Evolutionary conservation across 768 basidiomycete genomes (phyloP).

Genomic region (Pulveroboletus sp.): DNA sequence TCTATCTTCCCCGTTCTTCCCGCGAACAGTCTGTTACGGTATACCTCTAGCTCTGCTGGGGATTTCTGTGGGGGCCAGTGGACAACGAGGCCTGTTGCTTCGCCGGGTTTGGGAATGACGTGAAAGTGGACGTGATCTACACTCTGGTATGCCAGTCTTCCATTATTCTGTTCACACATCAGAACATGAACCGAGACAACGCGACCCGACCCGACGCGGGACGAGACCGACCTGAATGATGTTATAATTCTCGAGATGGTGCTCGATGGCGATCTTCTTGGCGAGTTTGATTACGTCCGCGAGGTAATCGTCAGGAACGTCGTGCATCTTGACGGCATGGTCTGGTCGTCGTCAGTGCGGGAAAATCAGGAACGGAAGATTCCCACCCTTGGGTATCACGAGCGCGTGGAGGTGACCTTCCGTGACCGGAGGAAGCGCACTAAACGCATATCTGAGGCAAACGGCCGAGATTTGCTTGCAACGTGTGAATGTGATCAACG

Average conservation of each 20-base stretch:
- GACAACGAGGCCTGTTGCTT: constrained; percentile 67
- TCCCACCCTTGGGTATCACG: constrained; percentile 84
- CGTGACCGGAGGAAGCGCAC: constrained; percentile 85
- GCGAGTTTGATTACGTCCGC: constrained; percentile 71
- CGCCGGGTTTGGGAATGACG: constrained; percentile 83
- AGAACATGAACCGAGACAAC: neutral
- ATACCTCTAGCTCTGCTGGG: constrained; percentile 6
- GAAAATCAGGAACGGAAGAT: rapidly evolving
- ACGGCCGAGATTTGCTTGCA: neutral
- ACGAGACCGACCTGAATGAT: constrained; percentile 53
- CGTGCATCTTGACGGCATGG: constrained; percentile 81
- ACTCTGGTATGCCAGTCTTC: constrained; percentile 56
- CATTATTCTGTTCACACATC: constrained; percentile 54
- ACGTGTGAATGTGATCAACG: neutral
- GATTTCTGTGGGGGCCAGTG: constrained; percentile 46
- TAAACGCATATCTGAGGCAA: constrained; percentile 65
- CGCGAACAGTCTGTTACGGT: constrained; percentile 7
- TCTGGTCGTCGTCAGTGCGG: constrained; percentile 40
- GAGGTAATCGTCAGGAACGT: constrained; percentile 82
- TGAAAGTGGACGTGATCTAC: constrained; percentile 92
- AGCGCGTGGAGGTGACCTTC: constrained; percentile 71
- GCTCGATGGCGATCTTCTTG: constrained; percentile 77
- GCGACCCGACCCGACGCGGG: neutral
- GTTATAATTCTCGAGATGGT: constrained; percentile 76
- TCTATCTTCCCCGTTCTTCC: neutral